phyloP scores from a whole-genome alignment of 2,329 filamentous ascomycete genomes.

The Taxawa tesnikishii region DNA sequence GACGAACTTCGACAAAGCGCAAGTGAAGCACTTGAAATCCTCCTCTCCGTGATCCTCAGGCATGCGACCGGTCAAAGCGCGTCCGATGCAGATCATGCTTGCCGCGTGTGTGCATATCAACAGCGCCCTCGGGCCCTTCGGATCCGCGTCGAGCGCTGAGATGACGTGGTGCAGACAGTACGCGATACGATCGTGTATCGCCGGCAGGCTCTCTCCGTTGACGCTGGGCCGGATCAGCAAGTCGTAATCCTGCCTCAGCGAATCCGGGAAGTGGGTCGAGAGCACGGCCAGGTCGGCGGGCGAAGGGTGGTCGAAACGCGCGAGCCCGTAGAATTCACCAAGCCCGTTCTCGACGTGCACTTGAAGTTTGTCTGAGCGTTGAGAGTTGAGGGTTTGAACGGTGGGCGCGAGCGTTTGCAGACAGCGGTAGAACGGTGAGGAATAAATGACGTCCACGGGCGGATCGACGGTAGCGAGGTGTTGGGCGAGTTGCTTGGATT shows the following conservation, averaged over 20 bases:
- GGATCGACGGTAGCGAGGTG: conserved; percentile 52
- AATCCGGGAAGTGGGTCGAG: conserved; percentile 52
- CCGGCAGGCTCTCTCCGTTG: conserved; percentile 65
- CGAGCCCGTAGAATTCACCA: conserved; percentile 83
- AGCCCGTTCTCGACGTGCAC: conserved; percentile 29
- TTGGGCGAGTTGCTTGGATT: conserved; percentile 63
- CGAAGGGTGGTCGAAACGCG: conserved; percentile 72
- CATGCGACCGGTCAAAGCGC: conserved; percentile 66
- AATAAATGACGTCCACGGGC: conserved; percentile 66
- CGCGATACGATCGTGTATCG: conserved; percentile 71
- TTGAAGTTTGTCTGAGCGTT: conserved; percentile 16
- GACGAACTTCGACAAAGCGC: conserved; percentile 60
- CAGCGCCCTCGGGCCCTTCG: conserved; percentile 54
- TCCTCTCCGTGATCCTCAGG: conserved; percentile 59
- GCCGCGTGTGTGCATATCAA: conserved; percentile 86
- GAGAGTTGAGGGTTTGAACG: conserved; percentile 34
- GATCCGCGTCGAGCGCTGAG: conserved; percentile 52
- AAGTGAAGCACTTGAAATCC: conserved; percentile 79
- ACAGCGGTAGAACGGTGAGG: conserved; percentile 77
- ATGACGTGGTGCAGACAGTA: conserved; percentile 60
- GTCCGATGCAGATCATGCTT: conserved; percentile 72
- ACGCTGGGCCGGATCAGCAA: conserved; percentile 51
- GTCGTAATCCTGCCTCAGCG: conserved; percentile 33
- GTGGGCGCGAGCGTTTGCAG: conserved; percentile 71
- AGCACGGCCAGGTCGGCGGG: conserved; percentile 56